Percentiles rank a stretch among this genome's conserved stretches.
phyloP scores from a whole-genome alignment of 208 protist species.

The Porcisia hertigi region DNA sequence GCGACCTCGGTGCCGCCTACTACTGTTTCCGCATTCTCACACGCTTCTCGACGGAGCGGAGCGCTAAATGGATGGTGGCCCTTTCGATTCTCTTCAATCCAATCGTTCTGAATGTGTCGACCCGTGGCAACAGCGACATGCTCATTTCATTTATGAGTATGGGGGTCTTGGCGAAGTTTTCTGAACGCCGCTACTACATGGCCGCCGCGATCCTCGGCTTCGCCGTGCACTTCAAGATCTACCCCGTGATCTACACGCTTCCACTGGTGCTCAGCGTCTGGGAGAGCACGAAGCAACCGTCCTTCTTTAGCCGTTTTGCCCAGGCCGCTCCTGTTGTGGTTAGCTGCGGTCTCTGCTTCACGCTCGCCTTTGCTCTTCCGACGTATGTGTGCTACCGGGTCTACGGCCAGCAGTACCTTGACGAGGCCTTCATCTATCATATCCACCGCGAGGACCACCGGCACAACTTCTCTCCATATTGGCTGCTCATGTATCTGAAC shows the following conservation, averaged over 20 bases:
- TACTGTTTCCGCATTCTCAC: constrained; percentile 72
- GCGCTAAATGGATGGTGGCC: constrained; percentile 69
- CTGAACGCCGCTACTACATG: constrained; percentile 42
- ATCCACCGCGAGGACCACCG: constrained; percentile 79
- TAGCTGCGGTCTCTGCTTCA: constrained; percentile 48
- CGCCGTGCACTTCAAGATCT: constrained; percentile 93
- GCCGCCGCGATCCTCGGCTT: constrained; percentile 75
- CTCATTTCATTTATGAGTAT: constrained; percentile 89
- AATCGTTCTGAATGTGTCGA: constrained; percentile 91
- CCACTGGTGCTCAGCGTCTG: constrained; percentile 73
- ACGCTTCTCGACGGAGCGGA: constrained; percentile 57
- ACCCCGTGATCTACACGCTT: constrained; percentile 91
- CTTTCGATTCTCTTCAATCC: constrained; percentile 92
- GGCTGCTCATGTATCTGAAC: constrained; percentile 90
- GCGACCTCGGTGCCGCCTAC: constrained; percentile 77
- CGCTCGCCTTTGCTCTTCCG: constrained; percentile 46
- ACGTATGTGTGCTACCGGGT: constrained; percentile 57
- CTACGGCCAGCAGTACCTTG: constrained; percentile 79
- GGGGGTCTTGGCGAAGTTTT: constrained; percentile 69
- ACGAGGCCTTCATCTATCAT: constrained; percentile 88
- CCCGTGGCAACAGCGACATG: constrained; percentile 94
- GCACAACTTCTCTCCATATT: constrained; percentile 95
- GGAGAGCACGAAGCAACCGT: constrained; percentile 23
- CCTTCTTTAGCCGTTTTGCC: constrained; percentile 13
- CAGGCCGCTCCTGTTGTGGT: constrained; percentile 24